Base-by-base conservation (phyloP, 164 flowering plant species). In the Vitis cinerea region DNA sequence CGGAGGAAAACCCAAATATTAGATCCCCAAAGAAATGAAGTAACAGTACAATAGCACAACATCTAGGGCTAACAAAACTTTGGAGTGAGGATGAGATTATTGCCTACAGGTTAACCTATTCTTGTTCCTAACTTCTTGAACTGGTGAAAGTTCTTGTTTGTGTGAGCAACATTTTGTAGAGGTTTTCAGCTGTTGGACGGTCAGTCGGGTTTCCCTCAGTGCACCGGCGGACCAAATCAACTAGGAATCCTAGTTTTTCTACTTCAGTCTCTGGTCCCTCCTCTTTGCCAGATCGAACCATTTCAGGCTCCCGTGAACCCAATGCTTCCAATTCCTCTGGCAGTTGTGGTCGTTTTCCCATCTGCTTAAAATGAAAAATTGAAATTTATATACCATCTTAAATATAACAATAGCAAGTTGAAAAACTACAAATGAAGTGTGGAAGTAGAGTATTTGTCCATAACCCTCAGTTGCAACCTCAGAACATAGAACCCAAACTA, bases 151-250 rank as follows among this genome's bases (percentile, higher is more conserved):
- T 50, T n/a, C 44, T 67, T 70, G 62, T 70, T 10, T 19, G 74
- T 47, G 64, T 49, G 52, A 73, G 66, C 70, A 91, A 70, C 78
- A 72, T 71, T 60, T 88, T 77, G 37, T 90, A 81, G 51, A 90
- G 72, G 7, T 84, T 72, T 17, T 73, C 75, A 6, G 99, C 95
- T 49, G 88, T 83, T 13, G 96, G 99, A 0, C 99, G 94, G 37
- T 86, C 85, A 4, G 67, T 17, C 5, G 97, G 97, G 72, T 82
- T 79, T 59, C 79, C 80, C 69, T 80, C 67, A 2, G 97, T 94
- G 72, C 99, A 94, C 62, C 65, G 73, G 9, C 59, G 72, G 74
- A 83, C 92, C 65, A 94, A 52, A 70, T 85, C 77, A 49, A 86
- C 78, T 44, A 94, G 83, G 71, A 92, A 83, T 67, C 67, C 79